Conservation (phyloP, 129 eudicot species). For the Arctium lappa region DNA sequence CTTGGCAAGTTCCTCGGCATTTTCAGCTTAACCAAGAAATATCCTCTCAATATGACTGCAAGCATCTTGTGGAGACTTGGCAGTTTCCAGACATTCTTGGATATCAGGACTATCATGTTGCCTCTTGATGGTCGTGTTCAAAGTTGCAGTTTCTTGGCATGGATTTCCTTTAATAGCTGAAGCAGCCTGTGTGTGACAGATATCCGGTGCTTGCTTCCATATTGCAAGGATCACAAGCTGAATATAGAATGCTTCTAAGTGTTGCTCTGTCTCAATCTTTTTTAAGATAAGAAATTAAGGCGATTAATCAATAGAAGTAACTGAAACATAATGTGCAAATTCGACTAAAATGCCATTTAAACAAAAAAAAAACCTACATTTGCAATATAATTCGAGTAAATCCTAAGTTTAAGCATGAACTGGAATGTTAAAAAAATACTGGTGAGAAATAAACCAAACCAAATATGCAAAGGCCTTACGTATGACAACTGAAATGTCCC, state of each 20-base stretch:
- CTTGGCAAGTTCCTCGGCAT: slow-evolving; percentile 85
- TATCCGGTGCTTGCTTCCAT: slow-evolving; percentile 94
- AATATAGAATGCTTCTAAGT: slow-evolving; percentile 79
- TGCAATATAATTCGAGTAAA: too few relatives aligned
- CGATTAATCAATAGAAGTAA: slow-evolving; percentile 9
- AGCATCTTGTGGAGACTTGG: slow-evolving; percentile 46
- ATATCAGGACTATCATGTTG: slow-evolving; percentile 22
- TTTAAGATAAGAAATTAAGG: slow-evolving; percentile 4
- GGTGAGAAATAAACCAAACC: too few relatives aligned
- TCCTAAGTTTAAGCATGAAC: too few relatives aligned
- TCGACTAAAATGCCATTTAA: background rate
- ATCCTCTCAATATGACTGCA: slow-evolving; percentile 67
- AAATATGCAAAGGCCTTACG: too few relatives aligned
- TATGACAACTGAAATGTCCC: too few relatives aligned
- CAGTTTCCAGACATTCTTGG: slow-evolving; percentile 40
- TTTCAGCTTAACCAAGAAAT: slow-evolving; percentile 77
- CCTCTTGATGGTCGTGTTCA: slow-evolving; percentile 27
- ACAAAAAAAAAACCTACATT: too few relatives aligned
- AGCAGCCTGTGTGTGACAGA: slow-evolving; percentile 86
- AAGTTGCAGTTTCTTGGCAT: slow-evolving; percentile 37
- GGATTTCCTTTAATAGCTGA: slow-evolving; percentile 80
- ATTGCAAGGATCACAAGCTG: slow-evolving; percentile 94
- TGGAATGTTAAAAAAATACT: too few relatives aligned
- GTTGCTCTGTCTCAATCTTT: slow-evolving; percentile 57
- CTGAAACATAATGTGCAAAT: background rate